Conservation (phyloP, 2,329 filamentous ascomycete species). For the Microdochium trichocladiopsis region DNA sequence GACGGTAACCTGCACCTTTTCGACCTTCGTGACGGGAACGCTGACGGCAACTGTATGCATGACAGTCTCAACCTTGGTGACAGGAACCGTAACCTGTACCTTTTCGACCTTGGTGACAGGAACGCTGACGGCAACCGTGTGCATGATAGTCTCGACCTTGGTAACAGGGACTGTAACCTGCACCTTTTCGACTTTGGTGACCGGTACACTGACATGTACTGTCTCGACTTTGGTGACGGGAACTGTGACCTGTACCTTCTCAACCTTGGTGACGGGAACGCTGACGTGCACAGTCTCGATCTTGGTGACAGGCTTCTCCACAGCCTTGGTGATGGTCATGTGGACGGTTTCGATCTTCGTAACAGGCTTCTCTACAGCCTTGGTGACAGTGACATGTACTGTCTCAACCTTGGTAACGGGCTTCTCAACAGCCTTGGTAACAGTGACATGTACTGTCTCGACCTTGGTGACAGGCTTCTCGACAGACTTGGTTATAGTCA, state of each 20-base stretch:
- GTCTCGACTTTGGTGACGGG: constrained; percentile 10
- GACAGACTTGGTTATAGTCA: not conserved
- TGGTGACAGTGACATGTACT: not conserved
- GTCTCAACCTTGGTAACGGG: not conserved
- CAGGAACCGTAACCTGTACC: not conserved
- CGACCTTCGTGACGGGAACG: not conserved
- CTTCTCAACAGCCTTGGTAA: not conserved
- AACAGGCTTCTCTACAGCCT: not conserved
- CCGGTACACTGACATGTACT: constrained; percentile 14
- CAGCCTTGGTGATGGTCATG: constrained; percentile 10
- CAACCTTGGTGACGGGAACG: constrained; percentile 12
- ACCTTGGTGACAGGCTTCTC: not conserved
- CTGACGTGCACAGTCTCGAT: constrained; percentile 14
- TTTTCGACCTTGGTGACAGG: not conserved
- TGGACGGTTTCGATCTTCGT: constrained; percentile 8
- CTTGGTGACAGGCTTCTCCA: constrained; percentile 7
- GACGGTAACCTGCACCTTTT: not conserved
- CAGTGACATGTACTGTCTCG: not conserved
- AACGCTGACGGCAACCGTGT: not conserved
- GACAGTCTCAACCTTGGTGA: not conserved
- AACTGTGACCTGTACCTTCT: not conserved
- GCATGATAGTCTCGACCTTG: not conserved
- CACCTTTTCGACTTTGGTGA: constrained; percentile 7
- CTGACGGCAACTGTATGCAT: not conserved
- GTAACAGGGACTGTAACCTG: not conserved